Base-by-base conservation (phyloP, 768 basidiomycete genomes). In the Boletales sp. region DNA sequence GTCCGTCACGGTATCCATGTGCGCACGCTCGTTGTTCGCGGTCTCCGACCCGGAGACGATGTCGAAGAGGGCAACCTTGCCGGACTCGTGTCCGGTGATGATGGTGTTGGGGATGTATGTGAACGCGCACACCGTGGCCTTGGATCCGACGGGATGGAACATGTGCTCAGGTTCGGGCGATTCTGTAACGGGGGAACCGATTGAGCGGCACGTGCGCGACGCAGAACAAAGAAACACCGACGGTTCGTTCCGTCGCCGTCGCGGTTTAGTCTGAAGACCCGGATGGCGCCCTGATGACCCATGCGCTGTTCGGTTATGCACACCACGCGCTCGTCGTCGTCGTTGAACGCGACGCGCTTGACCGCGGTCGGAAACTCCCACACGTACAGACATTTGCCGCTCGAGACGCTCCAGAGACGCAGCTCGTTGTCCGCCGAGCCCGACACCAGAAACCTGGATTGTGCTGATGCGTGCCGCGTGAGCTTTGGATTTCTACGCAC, bases 301-400 rank as follows among this genome's bases (percentile, higher is more conserved):
- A 94, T 94, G 48, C 97, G 87, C 72, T 97, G 94, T 71, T 98
- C 97, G 2, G 97, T 98, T 60, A 97, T 90, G 64, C 90, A 93
- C 21, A 97, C 86, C 31, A 98, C 75, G 60, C 83, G 80, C 19
- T 81, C 78, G 63, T 88, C 90, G 59, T 90, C 85, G 49, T 89
- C 87, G 69, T 81, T 92, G 77, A 95, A 97, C 8, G 84, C 81
- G 19, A 98, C 95, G 40, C 95, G 79, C 78, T 97, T 98, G 59
- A 99, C 90, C 5, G 97, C 97, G 0, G 95, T 98, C 32, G 90
- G 90, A 78, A 97, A 97, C 69, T 98, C 95, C 97, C 97, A 99
- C 4, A 81, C 86, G 67, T 85, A 90, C 27, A 99, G 76, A 64
- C 91, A 94, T 71, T 97, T 92, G 51, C 95, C 97, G 5, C 86